A percentile compares a stretch with the other conserved stretches of the same genome.
These are phyloP conservation scores for Cyphellophora europaea DNA, from an alignment of 2,329 filamentous ascomycete genomes.

Conservation along the genomic window DNA sequence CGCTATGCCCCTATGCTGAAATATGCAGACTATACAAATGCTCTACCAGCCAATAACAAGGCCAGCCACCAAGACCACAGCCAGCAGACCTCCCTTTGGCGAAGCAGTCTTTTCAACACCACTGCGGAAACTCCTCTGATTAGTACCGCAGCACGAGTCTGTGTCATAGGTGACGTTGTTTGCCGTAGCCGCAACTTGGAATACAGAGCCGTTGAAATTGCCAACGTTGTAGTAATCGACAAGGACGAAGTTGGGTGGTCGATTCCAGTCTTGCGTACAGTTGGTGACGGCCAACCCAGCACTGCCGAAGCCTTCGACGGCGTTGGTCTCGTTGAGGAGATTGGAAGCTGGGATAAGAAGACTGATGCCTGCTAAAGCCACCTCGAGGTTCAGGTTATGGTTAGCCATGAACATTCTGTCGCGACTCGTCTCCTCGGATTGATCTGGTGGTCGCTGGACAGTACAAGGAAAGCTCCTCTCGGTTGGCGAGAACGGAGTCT, in stretches of 20 bases:
- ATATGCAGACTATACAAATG: too few relatives aligned
- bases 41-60: too few relatives aligned
- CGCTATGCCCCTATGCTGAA: too few relatives aligned
- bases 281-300: conserved; percentile 55
- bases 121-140: conserved; percentile 2
- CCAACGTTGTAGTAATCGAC: conserved; percentile 80
- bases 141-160: conserved; percentile 27
- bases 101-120: conserved; percentile 1
- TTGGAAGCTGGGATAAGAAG: conserved; percentile 65
- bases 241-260: conserved; percentile 67
- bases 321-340: conserved; percentile 64
- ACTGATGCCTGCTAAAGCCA: conserved; percentile 54
- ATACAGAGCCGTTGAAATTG: conserved; percentile 61
- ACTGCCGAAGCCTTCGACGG: conserved; percentile 53
- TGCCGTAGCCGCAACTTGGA: conserved; percentile 59
- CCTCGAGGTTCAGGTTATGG: conserved; percentile 79
- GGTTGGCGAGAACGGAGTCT: conserved; percentile 74
- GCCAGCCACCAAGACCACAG: too few relatives aligned
- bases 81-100: too few relatives aligned
- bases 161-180: conserved; percentile 63
- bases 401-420: conserved; percentile 73
- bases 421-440: conserved; percentile 35
- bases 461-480: conserved; percentile 65
- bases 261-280: conserved; percentile 56
- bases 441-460: conserved; percentile 62